phyloP scores from a whole-genome alignment of 805 yeast genomes.

The Candida ulmi region DNA sequence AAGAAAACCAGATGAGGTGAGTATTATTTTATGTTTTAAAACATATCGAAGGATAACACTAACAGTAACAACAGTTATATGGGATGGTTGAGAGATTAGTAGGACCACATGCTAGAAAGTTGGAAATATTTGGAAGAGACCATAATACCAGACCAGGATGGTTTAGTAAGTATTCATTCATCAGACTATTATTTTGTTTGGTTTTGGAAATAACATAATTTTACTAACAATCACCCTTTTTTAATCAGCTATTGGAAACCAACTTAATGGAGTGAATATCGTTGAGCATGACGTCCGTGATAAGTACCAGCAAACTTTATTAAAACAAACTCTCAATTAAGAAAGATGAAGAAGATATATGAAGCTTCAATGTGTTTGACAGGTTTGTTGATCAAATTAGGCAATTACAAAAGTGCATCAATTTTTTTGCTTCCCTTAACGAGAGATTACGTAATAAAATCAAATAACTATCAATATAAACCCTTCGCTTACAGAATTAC shows the following conservation, averaged over 20 bases:
- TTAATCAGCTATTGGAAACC: conserved; percentile 62
- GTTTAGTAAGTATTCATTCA: conserved; percentile 44
- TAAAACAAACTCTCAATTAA: neutral
- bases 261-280: conserved; percentile 54
- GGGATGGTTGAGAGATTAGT: conserved; percentile 81
- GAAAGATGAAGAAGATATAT: neutral
- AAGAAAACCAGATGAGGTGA: conserved; percentile 80
- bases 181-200: too few species aligned
- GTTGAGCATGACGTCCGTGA: conserved; percentile 51
- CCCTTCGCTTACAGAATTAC: too few species aligned
- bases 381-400: neutral
- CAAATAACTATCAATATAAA: too few species aligned
- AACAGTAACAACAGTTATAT: conserved; percentile 37
- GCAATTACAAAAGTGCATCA: conserved; percentile 4
- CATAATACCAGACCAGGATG: conserved; percentile 87
- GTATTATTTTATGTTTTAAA: neutral
- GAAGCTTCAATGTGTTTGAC: too few species aligned
- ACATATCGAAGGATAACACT: too few species aligned
- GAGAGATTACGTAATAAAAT: neutral
- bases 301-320: conserved; percentile 24
- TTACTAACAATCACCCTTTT: too few species aligned
- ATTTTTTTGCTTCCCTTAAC: neutral
- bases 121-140: conserved; percentile 86
- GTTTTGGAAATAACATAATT: too few species aligned
- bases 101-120: conserved; percentile 68